These are phyloP conservation scores for Calocera cornea DNA, from an alignment of 768 basidiomycete species.

Conservation along the genomic window DNA sequence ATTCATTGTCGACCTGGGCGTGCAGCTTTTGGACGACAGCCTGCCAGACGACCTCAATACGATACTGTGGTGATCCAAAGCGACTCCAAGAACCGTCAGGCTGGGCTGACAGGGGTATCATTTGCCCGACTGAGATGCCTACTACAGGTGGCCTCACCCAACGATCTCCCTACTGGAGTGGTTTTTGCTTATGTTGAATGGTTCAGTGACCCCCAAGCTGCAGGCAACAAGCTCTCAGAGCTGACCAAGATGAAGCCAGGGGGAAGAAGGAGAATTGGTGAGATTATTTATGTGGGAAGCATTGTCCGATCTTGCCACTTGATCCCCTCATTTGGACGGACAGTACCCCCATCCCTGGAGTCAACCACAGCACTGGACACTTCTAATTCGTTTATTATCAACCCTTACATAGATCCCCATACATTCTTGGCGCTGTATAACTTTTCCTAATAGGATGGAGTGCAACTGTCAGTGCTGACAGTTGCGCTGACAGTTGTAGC, in stretches of 20 bases:
- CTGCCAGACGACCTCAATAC: neutral
- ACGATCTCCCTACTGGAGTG: neutral
- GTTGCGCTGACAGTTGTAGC: no score
- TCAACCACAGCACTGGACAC: neutral
- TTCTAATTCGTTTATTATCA: neutral
- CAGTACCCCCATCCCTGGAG: neutral
- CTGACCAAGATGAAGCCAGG: neutral
- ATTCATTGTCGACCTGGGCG: neutral
- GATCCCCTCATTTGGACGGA: neutral
- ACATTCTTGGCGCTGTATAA: no score
- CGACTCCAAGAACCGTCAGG: neutral
- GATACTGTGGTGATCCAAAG: neutral
- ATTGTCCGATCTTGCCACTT: neutral
- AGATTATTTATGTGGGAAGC: neutral
- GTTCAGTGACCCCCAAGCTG: neutral
- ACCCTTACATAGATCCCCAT: slow-evolving; percentile 32
- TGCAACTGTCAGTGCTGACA: no score
- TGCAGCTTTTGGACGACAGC: neutral
- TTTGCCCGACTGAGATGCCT: neutral
- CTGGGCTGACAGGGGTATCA: neutral
- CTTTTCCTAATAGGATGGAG: no score
- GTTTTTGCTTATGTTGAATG: neutral
- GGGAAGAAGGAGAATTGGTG: neutral
- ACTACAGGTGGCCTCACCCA: neutral
- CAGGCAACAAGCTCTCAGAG: neutral